These are phyloP conservation scores for Rhodotorula toruloides DNA, from an alignment of 768 basidiomycete genomes.

Conservation along the genomic window DNA sequence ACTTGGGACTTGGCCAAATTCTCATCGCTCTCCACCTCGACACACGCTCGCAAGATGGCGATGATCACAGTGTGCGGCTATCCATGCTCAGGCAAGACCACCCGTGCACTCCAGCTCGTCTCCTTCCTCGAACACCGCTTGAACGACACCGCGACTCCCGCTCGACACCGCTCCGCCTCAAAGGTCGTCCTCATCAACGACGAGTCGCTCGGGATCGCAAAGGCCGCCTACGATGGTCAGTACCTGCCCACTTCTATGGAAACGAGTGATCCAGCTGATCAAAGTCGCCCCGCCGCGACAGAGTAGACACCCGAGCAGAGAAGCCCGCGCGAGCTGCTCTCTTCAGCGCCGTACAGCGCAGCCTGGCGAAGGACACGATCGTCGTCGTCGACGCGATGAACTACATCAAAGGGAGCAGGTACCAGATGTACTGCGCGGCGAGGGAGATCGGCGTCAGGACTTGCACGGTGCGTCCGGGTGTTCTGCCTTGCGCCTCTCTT, in stretches of 20 bases:
- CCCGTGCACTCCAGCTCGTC: constrained; percentile 63
- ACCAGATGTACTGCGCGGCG: constrained; percentile 95
- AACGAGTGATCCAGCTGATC: too few relatives aligned
- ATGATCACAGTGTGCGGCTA: constrained; percentile 82
- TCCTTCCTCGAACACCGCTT: constrained; percentile 52
- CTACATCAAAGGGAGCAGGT: constrained; percentile 97
- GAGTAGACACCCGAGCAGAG: constrained; percentile 64
- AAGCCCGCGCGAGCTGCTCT: constrained; percentile 80
- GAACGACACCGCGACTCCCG: constrained; percentile 2
- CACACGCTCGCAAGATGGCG: constrained; percentile 59
- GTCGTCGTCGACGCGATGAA: constrained; percentile 86
- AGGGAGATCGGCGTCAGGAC: constrained; percentile 76
- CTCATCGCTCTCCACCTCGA: not conserved
- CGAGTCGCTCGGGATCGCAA: constrained; percentile 34
- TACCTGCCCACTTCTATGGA: too few relatives aligned
- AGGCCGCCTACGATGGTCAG: constrained; percentile 40
- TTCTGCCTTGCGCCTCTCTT: not conserved
- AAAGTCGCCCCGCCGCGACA: constrained; percentile 44
- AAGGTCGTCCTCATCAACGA: constrained; percentile 41
- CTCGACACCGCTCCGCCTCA: constrained; percentile 2
- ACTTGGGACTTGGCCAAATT: too few relatives aligned
- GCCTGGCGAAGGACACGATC: constrained; percentile 65
- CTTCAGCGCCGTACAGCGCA: constrained; percentile 74
- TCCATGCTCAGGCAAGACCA: constrained; percentile 80
- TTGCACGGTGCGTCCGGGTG: constrained; percentile 64